These are phyloP conservation scores for Thelonectria discophora DNA, from an alignment of 2,329 filamentous ascomycete species.

Conservation along the genomic window DNA sequence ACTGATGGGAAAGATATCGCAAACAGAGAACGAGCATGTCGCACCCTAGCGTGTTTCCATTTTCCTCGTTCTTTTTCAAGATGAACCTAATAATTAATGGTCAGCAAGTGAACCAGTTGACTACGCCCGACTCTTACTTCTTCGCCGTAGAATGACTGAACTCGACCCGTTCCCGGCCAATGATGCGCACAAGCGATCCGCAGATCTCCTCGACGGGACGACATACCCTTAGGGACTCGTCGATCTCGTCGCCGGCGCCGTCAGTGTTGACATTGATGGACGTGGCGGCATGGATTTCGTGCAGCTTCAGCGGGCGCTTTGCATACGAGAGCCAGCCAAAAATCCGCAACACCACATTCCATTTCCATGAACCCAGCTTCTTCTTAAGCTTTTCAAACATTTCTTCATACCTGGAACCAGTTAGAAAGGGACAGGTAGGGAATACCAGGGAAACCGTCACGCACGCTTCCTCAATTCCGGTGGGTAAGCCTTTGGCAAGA, in stretches of 20 bases:
- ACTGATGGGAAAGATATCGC: conserved; percentile 46
- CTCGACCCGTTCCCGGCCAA: conserved; percentile 44
- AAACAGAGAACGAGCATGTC: conserved; percentile 41
- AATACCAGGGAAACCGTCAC: background rate
- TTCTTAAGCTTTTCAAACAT: conserved; percentile 33
- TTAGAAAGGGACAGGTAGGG: background rate
- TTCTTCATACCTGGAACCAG: conserved; percentile 40
- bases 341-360: conserved; percentile 41
- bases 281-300: conserved; percentile 52
- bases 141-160: conserved; percentile 52
- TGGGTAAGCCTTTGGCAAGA: conserved; percentile 14
- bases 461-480: background rate
- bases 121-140: conserved; percentile 37
- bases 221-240: conserved; percentile 38
- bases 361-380: background rate
- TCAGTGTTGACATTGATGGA: conserved; percentile 35
- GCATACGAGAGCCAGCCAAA: conserved; percentile 53
- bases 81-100: conserved; percentile 31
- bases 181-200: conserved; percentile 50
- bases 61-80: conserved; percentile 37
- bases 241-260: conserved; percentile 4
- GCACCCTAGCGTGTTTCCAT: conserved; percentile 24
- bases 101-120: background rate
- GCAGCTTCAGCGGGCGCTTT: conserved; percentile 50
- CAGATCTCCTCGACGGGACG: conserved; percentile 45